Evolutionary conservation across 1,139 yeast genomes (phyloP).

Genomic region (Pneumocystis canis): DNA sequence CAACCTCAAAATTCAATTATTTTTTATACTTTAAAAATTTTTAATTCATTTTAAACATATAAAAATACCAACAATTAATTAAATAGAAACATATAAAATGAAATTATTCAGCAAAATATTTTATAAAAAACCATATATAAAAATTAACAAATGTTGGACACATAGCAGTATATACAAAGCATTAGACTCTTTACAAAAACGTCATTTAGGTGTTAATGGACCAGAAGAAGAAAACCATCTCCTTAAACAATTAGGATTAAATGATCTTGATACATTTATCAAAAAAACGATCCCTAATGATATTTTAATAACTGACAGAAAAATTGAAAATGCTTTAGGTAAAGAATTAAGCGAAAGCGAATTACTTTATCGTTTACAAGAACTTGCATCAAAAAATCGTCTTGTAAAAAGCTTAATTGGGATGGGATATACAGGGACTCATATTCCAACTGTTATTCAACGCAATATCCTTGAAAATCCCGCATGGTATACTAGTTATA

Average conservation of each 20-base stretch:
- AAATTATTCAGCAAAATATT: neutral
- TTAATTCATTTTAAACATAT: neutral
- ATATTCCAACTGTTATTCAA: slow-evolving; percentile 81
- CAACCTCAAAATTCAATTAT: too few species aligned
- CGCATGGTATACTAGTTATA: slow-evolving; percentile 96
- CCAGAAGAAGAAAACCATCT: neutral
- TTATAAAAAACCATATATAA: neutral
- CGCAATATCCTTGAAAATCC: slow-evolving; percentile 85
- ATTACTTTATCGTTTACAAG: slow-evolving; percentile 53
- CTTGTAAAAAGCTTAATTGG: slow-evolving; percentile 67
- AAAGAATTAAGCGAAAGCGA: slow-evolving; percentile 66
- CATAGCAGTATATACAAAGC: neutral
- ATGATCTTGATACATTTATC: slow-evolving; percentile 56
- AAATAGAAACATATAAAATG: neutral
- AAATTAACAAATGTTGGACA: neutral
- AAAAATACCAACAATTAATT: neutral
- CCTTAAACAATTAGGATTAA: slow-evolving; percentile 46
- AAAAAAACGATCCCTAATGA: slow-evolving; percentile 61
- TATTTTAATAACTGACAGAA: slow-evolving; percentile 37
- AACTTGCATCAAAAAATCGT: slow-evolving; percentile 62
- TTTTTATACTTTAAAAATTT: too few species aligned
- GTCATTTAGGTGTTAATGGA: neutral
- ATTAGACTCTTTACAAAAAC: neutral
- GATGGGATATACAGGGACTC: slow-evolving; percentile 85
- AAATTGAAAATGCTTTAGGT: neutral